Evolutionary conservation across 106 monocot species (phyloP).

Genomic region (Acanthochlamys bracteata): DNA sequence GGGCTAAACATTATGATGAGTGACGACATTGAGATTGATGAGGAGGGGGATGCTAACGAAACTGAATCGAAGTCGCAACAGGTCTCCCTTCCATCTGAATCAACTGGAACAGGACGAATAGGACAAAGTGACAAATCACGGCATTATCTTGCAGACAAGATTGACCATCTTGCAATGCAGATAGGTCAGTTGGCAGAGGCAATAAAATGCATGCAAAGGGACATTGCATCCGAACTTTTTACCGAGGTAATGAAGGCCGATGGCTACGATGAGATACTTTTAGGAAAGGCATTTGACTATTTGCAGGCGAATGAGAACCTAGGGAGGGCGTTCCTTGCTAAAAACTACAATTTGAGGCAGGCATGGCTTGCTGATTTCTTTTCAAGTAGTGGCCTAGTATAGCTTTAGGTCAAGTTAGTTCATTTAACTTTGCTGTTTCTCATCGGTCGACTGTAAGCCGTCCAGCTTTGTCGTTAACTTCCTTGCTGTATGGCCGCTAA

Average conservation of each 20-base stretch:
- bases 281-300: constrained; percentile 26
- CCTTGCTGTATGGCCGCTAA: background rate
- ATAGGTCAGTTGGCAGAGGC: constrained; percentile 23
- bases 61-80: constrained; percentile 12
- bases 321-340: constrained; percentile 20
- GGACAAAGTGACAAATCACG: constrained; percentile 9
- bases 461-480: background rate
- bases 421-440: background rate
- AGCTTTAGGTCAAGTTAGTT: background rate
- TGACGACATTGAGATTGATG: constrained; percentile 15
- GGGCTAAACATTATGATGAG: constrained; percentile 16
- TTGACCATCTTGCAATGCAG: constrained; percentile 12
- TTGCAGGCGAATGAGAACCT: constrained; percentile 16
- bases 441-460: background rate
- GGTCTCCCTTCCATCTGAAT: constrained; percentile 15
- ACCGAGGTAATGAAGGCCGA: constrained; percentile 20
- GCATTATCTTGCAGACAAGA: constrained; percentile 8
- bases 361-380: constrained; percentile 24
- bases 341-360: constrained; percentile 19
- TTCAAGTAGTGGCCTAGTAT: constrained; percentile 4
- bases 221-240: constrained; percentile 16
- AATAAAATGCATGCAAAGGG: constrained; percentile 13
- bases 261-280: constrained; percentile 15
- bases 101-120: constrained; percentile 13
- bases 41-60: constrained; percentile 7